phyloP scores from a whole-genome alignment of 139 green algal genomes.

The Chlorella ohadii region DNA sequence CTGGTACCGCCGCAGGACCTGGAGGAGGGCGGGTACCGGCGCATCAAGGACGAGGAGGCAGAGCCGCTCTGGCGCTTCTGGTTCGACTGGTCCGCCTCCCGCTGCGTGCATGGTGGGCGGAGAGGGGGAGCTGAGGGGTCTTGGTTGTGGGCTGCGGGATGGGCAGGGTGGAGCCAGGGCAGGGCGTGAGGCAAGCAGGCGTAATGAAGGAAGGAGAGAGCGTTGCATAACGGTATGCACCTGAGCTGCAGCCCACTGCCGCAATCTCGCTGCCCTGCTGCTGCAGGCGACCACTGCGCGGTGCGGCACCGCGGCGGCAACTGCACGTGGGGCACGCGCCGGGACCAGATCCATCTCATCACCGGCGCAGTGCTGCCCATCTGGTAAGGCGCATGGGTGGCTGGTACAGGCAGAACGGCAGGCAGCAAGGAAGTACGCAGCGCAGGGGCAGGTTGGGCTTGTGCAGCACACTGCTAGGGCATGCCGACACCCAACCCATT shows the following conservation, averaged over 20 bases:
- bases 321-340: conserved; percentile 20
- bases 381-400: neutral
- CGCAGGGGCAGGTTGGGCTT: too few relatives aligned
- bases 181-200: neutral
- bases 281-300: conserved; percentile 11
- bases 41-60: conserved; percentile 4
- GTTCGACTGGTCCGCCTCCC: conserved; percentile 22
- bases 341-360: conserved; percentile 31
- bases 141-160: too few relatives aligned
- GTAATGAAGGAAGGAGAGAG: too few relatives aligned
- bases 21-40: conserved; percentile 3
- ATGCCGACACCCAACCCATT: too few relatives aligned
- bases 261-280: neutral
- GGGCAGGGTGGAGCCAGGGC: neutral
- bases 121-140: neutral
- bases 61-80: conserved; percentile 43
- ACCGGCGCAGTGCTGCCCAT: conserved; percentile 38
- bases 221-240: too few relatives aligned
- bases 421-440: too few relatives aligned
- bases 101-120: conserved; percentile 38
- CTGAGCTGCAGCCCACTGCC: too few relatives aligned
- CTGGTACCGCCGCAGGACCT: neutral
- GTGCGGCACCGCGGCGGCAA: neutral
- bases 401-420: too few relatives aligned
- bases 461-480: too few relatives aligned